These are phyloP conservation scores for Arthroderma uncinatum DNA, from an alignment of 2,329 filamentous ascomycete species.

Conservation along the genomic window DNA sequence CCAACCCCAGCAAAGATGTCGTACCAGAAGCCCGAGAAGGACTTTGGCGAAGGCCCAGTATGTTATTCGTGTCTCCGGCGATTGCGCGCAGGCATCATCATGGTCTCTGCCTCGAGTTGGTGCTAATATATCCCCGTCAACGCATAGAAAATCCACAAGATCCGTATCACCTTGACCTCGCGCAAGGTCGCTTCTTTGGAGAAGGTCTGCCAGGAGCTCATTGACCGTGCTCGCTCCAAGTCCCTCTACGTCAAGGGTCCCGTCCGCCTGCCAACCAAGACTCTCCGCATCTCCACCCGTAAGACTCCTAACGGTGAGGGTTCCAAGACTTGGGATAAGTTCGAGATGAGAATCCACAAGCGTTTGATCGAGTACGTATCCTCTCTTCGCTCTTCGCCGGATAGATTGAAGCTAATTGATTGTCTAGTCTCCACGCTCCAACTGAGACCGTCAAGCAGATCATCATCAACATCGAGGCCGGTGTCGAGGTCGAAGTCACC, in stretches of 20 bases:
- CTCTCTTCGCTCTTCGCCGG: neutral
- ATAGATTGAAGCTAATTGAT: slow-evolving; percentile 13
- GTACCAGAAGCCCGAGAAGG: slow-evolving; percentile 92
- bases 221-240: slow-evolving; percentile 98
- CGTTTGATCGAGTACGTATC: slow-evolving; percentile 74
- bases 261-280: slow-evolving; percentile 95
- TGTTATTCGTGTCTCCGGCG: slow-evolving; percentile 26
- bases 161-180: slow-evolving; percentile 93
- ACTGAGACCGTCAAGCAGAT: slow-evolving; percentile 61
- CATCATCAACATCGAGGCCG: slow-evolving; percentile 45
- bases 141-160: slow-evolving; percentile 79
- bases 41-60: slow-evolving; percentile 78
- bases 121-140: neutral
- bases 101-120: neutral
- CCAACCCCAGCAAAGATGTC: slow-evolving; percentile 55
- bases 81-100: neutral
- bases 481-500: slow-evolving; percentile 44
- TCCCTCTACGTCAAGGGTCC: slow-evolving; percentile 96
- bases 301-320: slow-evolving; percentile 99
- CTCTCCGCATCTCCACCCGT: slow-evolving; percentile 89
- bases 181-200: slow-evolving; percentile 93
- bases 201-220: slow-evolving; percentile 96
- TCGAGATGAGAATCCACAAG: slow-evolving; percentile 99
- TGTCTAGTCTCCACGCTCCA: slow-evolving; percentile 69
- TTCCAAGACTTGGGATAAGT: slow-evolving; percentile 99